phyloP scores from a whole-genome alignment of 2,329 filamentous ascomycete genomes.

The Lachnellula subtilissima region DNA sequence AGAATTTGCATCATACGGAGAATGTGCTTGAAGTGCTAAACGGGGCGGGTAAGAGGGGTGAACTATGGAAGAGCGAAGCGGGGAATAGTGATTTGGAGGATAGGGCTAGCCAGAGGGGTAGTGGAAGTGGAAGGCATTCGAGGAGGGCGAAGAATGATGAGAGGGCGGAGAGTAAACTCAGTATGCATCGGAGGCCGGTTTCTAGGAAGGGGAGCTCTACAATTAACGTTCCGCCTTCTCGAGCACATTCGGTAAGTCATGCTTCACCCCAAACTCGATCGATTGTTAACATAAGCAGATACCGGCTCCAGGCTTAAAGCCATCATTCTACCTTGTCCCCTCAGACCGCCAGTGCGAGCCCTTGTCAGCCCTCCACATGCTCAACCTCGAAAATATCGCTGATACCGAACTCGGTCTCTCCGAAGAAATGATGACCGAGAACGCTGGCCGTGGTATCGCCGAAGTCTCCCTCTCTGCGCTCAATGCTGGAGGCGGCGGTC shows the following conservation, averaged over 20 bases:
- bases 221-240: conserved; percentile 18
- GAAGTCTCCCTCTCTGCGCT: conserved; percentile 72
- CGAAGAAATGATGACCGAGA: conserved; percentile 88
- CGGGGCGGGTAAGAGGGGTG: conserved; percentile 25
- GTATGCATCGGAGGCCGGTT: conserved; percentile 30
- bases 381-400: conserved; percentile 87
- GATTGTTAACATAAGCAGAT: background rate
- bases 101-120: conserved; percentile 23
- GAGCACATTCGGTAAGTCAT: conserved; percentile 26
- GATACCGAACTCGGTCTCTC: conserved; percentile 77
- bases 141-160: conserved; percentile 30
- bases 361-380: conserved; percentile 74
- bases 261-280: background rate
- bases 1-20: conserved; percentile 87
- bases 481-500: conserved; percentile 34
- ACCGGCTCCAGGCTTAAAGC: conserved; percentile 17
- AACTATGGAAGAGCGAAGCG: conserved; percentile 67
- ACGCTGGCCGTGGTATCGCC: conserved; percentile 81
- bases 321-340: conserved; percentile 46
- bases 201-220: conserved; percentile 31
- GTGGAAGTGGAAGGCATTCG: conserved; percentile 38
- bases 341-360: conserved; percentile 56
- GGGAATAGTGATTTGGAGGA: conserved; percentile 47
- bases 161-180: conserved; percentile 33
- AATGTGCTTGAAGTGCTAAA: conserved; percentile 72